A percentile compares a stretch with the other conserved stretches of the same genome.
These are phyloP conservation scores for Parascedosporium putredinis DNA, from an alignment of 2,329 filamentous ascomycete genomes.

Conservation along the genomic window DNA sequence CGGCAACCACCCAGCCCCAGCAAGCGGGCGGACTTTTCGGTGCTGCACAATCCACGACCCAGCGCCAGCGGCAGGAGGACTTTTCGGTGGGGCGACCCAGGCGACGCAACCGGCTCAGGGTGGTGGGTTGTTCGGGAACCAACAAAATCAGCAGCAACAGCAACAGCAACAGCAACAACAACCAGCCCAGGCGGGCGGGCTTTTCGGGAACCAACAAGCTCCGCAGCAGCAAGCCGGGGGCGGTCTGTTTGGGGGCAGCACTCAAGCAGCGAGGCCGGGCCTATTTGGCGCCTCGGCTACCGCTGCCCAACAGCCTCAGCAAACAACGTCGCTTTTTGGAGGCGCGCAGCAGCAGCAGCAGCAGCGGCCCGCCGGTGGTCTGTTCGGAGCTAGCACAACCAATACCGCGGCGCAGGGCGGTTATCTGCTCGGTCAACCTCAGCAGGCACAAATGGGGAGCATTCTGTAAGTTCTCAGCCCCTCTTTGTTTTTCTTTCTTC, in stretches of 20 bases:
- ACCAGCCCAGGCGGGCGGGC: conserved; percentile 13
- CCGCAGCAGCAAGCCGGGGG: conserved; percentile 13
- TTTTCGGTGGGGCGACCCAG: conserved; percentile 5
- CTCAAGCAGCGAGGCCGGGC: conserved; percentile 6
- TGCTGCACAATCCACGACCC: background rate
- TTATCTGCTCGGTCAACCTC: conserved; percentile 7
- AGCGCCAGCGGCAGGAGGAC: conserved; percentile 15
- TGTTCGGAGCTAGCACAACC: background rate
- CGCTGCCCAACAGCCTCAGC: background rate
- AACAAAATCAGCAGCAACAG: conserved; percentile 17
- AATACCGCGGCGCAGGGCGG: background rate
- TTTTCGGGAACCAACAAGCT: too few species aligned
- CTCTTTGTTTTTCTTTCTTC: background rate
- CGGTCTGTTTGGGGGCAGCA: conserved; percentile 8
- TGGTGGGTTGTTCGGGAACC: conserved; percentile 22
- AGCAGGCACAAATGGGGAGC: conserved; percentile 11
- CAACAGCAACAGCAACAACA: conserved; percentile 13
- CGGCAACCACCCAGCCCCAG: conserved; percentile 16
- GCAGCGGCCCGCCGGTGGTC: background rate
- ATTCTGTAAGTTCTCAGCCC: conserved; percentile 20
- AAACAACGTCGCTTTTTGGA: conserved; percentile 6
- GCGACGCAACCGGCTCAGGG: conserved; percentile 11
- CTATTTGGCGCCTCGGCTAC: background rate
- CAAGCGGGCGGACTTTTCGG: conserved; percentile 1
- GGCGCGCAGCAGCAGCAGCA: conserved; percentile 4